Evolutionary conservation across 306 rosid genomes (phyloP), one percentile per base, ranked within the genome.

Genomic region (Malus sylvestris): DNA sequence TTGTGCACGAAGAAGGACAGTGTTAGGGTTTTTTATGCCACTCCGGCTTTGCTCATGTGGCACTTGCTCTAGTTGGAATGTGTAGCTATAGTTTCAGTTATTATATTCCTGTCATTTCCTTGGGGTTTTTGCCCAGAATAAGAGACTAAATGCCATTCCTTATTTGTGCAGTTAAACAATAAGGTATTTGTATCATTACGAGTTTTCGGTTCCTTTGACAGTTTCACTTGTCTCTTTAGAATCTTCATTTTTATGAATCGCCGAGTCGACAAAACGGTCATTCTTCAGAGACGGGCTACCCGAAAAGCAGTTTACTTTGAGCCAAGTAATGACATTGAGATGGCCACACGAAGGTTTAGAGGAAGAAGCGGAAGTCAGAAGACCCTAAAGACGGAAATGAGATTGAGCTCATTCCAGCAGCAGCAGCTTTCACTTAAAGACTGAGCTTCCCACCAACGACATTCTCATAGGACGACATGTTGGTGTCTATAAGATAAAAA

Each of bases 161-260:
- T 81, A 59, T 25, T 46, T 57, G 61, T 87, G 87, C 84, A 84
- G 78, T 76, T 78, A 87, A 76, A 72, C 81, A 83, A 86, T 86
- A 86, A 87, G 73, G 75, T 70, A 80, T 35, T 35, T 77, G 75
- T 70, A 27, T 76, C 77, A 81, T 70, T 45, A 29, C 42, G 14
- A 42, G 14, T 61, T 62, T 62, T 25, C 2, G 4, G 35, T 6
- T 67, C 52, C 1, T 12, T 11, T 2, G 20, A 5, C 45, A 1
- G 16, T 15, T 14, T 12, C 1, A 2, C 5, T 60, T 22, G 11
- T 19, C 42, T 14, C 32, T 6, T 16, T n/a, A 6, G 14, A n/a
- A 15, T 58, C 68, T 16, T 20, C 2, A 9, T 58, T 20, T 5
- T 42, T 52, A 52, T 18, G 23, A 0, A 49, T 40, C 52, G 14